These are phyloP conservation scores for Colletotrichum magnum DNA, from an alignment of 2,329 filamentous ascomycete genomes.

Conservation along the genomic window DNA sequence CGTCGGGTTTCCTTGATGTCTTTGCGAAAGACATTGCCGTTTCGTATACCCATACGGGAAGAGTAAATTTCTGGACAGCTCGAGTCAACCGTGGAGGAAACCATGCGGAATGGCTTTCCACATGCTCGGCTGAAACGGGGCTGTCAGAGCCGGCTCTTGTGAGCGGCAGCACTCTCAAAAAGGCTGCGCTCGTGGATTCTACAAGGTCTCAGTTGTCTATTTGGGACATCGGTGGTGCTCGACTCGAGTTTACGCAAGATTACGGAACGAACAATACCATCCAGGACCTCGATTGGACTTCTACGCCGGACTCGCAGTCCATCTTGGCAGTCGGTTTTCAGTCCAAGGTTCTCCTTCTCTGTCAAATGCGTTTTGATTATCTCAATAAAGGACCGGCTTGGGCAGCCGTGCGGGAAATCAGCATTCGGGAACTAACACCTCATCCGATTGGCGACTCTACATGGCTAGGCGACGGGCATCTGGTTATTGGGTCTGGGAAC, in stretches of 20 bases:
- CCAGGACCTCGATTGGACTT: slow-evolving; percentile 93
- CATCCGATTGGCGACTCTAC: slow-evolving; percentile 94
- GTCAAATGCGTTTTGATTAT: slow-evolving; percentile 93
- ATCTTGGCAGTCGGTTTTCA: slow-evolving; percentile 94
- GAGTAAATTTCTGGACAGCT: slow-evolving; percentile 88
- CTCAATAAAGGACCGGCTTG: slow-evolving; percentile 90
- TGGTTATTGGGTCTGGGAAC: slow-evolving; percentile 91
- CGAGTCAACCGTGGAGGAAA: slow-evolving; percentile 72
- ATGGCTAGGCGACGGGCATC: slow-evolving; percentile 87
- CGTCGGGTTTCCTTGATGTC: slow-evolving; percentile 85
- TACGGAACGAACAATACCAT: slow-evolving; percentile 82
- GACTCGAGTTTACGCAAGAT: slow-evolving; percentile 84
- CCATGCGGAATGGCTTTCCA: slow-evolving; percentile 84
- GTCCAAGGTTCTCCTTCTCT: slow-evolving; percentile 85
- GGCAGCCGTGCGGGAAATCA: slow-evolving; percentile 87
- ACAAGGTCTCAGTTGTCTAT: slow-evolving; percentile 84
- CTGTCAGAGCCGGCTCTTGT: slow-evolving; percentile 81
- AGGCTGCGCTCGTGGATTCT: slow-evolving; percentile 85
- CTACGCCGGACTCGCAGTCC: slow-evolving; percentile 88
- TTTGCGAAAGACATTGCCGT: slow-evolving; percentile 90
- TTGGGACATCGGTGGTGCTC: slow-evolving; percentile 88
- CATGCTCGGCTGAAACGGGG: slow-evolving; percentile 85
- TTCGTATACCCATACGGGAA: slow-evolving; percentile 82
- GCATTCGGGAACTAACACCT: slow-evolving; percentile 84
- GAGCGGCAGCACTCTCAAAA: slow-evolving; percentile 88